Percentiles rank a stretch among this genome's conserved stretches.
Conservation (phyloP, 2,329 filamentous ascomycete genomes). For the Zymoseptoria tritici region DNA sequence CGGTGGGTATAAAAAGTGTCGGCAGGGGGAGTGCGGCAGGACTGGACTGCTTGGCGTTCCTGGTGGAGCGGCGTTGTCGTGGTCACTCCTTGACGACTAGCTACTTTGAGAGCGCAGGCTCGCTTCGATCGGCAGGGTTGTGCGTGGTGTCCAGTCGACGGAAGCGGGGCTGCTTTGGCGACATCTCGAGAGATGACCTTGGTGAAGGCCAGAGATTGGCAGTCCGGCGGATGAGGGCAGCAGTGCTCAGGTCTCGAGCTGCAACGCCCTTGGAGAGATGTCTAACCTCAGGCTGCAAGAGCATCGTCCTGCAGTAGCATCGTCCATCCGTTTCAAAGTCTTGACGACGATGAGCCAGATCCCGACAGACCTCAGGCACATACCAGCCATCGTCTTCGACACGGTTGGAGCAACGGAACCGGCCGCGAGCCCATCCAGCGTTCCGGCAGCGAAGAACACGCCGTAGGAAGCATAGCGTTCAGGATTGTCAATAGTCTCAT, state of each 20-base stretch:
- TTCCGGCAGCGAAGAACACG: no score
- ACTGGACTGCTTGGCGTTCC: no score
- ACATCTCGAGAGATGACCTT: background rate
- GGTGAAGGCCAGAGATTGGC: no score
- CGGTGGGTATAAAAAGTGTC: no score
- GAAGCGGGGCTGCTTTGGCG: background rate
- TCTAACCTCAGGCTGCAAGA: background rate
- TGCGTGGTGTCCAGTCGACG: background rate
- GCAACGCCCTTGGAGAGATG: no score
- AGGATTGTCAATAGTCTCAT: no score
- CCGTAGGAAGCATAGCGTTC: background rate
- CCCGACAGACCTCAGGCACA: background rate
- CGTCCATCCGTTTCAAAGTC: background rate
- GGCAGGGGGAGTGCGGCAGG: no score
- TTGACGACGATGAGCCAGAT: background rate
- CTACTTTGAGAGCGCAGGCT: background rate
- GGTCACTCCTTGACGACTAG: no score
- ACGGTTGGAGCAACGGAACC: no score
- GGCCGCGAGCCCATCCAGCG: no score
- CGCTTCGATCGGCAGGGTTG: background rate
- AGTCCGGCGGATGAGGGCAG: background rate
- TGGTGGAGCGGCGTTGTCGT: no score
- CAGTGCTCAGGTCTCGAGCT: background rate
- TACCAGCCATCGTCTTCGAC: no score
- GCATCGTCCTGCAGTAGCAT: background rate